Evolutionary conservation across 768 basidiomycete species (phyloP), one percentile per base, ranked within the genome.

Genomic region (Phaffia tasmanica): DNA sequence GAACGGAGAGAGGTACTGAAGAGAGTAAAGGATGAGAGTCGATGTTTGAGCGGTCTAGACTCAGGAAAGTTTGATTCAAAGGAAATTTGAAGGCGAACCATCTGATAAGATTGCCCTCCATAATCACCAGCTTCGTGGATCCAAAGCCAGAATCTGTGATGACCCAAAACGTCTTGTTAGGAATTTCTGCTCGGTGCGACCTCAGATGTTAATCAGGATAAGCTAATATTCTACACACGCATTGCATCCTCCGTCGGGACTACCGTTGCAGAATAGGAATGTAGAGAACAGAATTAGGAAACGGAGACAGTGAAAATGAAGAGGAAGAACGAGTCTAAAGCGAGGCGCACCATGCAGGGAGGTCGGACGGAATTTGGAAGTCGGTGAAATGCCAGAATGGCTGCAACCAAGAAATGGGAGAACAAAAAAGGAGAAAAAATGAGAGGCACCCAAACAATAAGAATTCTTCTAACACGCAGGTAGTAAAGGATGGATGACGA

Each of bases 111-210:
- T 23, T 60, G 48, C 3, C 58, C 58, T 25, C 58, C 58, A 27
- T 60, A 60, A 21, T 60, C 58, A 6, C 58, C 58, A 25, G 58
- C 58, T 35, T 60, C 58, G 35, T 60, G 58, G 42, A 60, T 60
- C 58, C 58, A 60, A 15, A 60, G 35, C 58, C 58, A 60, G 35
- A 60, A 60, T 23, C 58, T 60, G 23, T 25, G 46, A 15, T n/a
- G 3, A 46, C 11, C 35, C 35, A 11, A 11, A 42, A 11, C 35
- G 35, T 5, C 35, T 5, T 42, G 35, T 42, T 42, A 42, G 4
- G 11, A 42, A 4, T 11, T 42, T 11, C 35, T 11, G 35, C 11
- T 42, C 35, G 11, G 11, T 42, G 35, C 35, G 11, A 11, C n/a
- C 4, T 42, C 35, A 11, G 11, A 42, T 5, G 11, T 42, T 42